Base-by-base conservation (phyloP, 1,139 yeast species). In the Blastobotrys arbuscula region DNA sequence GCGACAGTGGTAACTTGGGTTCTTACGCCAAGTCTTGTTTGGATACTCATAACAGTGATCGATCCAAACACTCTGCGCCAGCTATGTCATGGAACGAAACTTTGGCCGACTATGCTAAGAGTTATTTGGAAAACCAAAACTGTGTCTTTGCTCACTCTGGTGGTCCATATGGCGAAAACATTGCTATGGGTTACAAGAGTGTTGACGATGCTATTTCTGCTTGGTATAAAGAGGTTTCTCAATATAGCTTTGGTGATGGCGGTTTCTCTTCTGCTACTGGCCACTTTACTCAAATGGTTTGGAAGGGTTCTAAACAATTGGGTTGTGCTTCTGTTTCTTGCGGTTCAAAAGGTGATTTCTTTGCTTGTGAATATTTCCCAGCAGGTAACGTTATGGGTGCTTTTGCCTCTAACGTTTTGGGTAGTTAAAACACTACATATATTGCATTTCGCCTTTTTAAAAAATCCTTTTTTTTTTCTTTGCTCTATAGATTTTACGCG, bases 251-350 rank as follows among this genome's bases (percentile, higher is more conserved):
- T 68, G 56, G 66, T 21, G 60, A 70, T 53, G 75, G 77, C 44
- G 65, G 64, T 48, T 66, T 58, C 57, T 62, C 75, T 44, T 68
- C 67, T 30, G 42, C 60, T 44, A 73, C 81, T 53, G 82, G 85
- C 55, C 96, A 88, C 70, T 88, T 87, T 73, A 86, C 96, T 39
- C 95, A 85, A 68, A 76, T 88, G 55, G 82, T 88, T 46, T 88
- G 96, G 96, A 81, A 81, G 66, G 67, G 71, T 31, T 71, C 89
- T 51, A 74, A 81, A 37, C 67, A 78, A 64, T 66, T 88, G 19
- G 96, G 96, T 37, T 88, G 96, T 71, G 95, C 86, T 51, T 72
- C 73, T 64, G 55, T 46, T 35, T 53, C 54, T 47, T 62, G 72
- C 55, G 72, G 75, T 24, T 21, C 37, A 19, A 54, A 57, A 44